Conservation (phyloP, 139 green algal genomes). For the Edaphochlamys debaryana region DNA sequence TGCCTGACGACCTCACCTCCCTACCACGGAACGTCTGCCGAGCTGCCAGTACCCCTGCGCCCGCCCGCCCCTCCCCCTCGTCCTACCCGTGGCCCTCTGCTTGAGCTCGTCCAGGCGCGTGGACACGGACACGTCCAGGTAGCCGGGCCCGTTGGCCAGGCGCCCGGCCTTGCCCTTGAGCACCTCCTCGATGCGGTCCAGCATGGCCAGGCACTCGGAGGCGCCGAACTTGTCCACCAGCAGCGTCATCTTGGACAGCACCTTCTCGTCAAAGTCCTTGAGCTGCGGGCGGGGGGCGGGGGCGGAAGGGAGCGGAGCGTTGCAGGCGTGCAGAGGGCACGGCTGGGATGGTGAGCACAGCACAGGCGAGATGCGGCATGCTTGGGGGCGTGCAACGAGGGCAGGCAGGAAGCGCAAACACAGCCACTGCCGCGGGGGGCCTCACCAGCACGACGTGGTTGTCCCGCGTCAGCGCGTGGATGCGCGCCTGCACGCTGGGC, state of each 20-base stretch:
- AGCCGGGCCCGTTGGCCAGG: slow-evolving; percentile 37
- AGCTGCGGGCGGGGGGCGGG: slow-evolving; percentile 2
- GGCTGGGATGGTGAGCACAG: no score
- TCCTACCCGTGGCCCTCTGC: slow-evolving; percentile 33
- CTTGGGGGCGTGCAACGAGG: neutral
- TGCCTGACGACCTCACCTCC: no score
- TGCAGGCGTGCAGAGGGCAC: no score
- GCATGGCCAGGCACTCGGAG: slow-evolving; percentile 31
- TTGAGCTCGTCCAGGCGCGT: slow-evolving; percentile 40
- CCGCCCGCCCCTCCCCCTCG: no score
- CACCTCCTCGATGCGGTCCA: slow-evolving; percentile 43
- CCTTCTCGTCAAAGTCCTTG: slow-evolving; percentile 47
- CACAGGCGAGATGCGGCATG: neutral
- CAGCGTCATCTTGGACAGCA: slow-evolving; percentile 34
- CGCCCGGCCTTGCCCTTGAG: slow-evolving; percentile 33
- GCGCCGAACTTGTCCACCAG: slow-evolving; percentile 42
- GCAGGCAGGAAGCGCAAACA: no score
- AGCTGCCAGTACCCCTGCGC: no score
- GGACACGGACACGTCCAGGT: slow-evolving; percentile 35
- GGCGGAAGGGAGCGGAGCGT: neutral
- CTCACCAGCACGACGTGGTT: slow-evolving; percentile 43
- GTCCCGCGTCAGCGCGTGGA: slow-evolving; percentile 25
- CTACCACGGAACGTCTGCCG: no score
- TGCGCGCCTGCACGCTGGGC: slow-evolving; percentile 19
- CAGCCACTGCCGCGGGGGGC: no score